Base-by-base conservation (phyloP, 768 basidiomycete genomes). In the Coprinellus micaceus region DNA sequence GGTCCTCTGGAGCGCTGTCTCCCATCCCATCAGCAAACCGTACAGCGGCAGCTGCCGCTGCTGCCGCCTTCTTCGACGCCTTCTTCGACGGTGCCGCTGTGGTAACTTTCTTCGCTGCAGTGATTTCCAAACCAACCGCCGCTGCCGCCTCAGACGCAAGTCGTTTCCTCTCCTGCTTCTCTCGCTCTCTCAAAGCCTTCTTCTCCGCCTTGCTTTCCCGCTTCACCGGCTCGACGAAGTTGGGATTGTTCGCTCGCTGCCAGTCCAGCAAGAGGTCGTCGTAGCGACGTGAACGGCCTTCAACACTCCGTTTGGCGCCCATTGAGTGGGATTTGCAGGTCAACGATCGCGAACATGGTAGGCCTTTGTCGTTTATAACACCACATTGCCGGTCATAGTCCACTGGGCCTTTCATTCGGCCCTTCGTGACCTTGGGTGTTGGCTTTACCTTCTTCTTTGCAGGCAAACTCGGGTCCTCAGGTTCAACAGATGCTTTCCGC, bases 271-370 rank as follows among this genome's bases (percentile, higher is more conserved):
- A 80, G 3, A 99, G 81, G 41, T 88, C 87, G 65, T 97, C 94
- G 66, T 93, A 98, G 6, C 74, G 69, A 52, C 87, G 81, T 0
- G 91, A 89, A 3, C 96, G 91, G 30, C 92, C 92, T 59, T 82
- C 81, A 1, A 99, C 95, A 9, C 89, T 84, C 17, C 96, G 89
- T 71, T 99, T 99, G 11, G 93, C 90, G 13, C 93, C 93, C 88
- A 99, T 96, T 2, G 92, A 89, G 68, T 99, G 96, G 4, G 96
- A 93, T 72, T 99, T 99, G 77, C 96, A 99, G 0, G 96, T 98
- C 36, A 99, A 81, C 6, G 94, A 94, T 25, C 96, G 90, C 12
- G 94, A 93, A 67, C 96, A 99, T 0, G 92, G 94, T 6, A 93
- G 74, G 43, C 82, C 82, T 70, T 97, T 97, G 74, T 96, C 94